phyloP scores from a whole-genome alignment of 352 stramenopile genomes.

The Thalassiosira sp. region DNA sequence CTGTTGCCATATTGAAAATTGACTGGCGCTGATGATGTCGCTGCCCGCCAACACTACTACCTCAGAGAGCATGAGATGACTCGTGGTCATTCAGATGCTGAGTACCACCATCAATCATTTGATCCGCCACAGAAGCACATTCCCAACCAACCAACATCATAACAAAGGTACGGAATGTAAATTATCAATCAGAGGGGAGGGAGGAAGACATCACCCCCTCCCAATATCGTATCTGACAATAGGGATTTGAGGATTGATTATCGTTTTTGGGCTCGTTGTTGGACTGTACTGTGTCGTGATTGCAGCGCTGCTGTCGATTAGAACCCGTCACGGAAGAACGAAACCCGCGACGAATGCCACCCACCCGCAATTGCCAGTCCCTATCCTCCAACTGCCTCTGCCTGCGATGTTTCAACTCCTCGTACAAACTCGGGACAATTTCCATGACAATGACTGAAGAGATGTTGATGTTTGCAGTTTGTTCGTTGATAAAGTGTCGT shows the following conservation, averaged over 20 bases:
- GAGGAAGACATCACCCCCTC: conserved; percentile 38
- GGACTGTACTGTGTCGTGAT: not conserved
- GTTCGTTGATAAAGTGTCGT: conserved; percentile 23
- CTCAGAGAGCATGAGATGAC: not conserved
- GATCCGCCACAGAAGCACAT: conserved; percentile 25
- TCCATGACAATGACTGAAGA: conserved; percentile 27
- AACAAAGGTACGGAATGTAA: conserved; percentile 45
- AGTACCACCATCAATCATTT: no score
- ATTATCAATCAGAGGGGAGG: conserved; percentile 45
- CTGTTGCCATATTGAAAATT: conserved; percentile 58
- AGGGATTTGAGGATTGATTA: conserved; percentile 22
- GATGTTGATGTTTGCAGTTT: not conserved
- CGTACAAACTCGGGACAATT: conserved; percentile 30
- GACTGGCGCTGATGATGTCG: conserved; percentile 30
- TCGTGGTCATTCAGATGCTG: not conserved
- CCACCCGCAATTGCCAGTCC: conserved; percentile 16
- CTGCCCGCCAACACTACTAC: not conserved
- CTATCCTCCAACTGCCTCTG: conserved; percentile 27
- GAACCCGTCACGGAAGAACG: conserved; percentile 5
- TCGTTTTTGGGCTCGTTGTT: conserved; percentile 25
- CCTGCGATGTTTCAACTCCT: conserved; percentile 39
- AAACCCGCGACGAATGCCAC: conserved; percentile 25
- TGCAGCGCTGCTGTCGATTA: conserved; percentile 1
- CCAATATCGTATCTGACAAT: conserved; percentile 32
- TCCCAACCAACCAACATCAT: conserved; percentile 47